Base-by-base conservation (phyloP, 1,284 basidiomycete species). In the Trichosporon asahii region DNA sequence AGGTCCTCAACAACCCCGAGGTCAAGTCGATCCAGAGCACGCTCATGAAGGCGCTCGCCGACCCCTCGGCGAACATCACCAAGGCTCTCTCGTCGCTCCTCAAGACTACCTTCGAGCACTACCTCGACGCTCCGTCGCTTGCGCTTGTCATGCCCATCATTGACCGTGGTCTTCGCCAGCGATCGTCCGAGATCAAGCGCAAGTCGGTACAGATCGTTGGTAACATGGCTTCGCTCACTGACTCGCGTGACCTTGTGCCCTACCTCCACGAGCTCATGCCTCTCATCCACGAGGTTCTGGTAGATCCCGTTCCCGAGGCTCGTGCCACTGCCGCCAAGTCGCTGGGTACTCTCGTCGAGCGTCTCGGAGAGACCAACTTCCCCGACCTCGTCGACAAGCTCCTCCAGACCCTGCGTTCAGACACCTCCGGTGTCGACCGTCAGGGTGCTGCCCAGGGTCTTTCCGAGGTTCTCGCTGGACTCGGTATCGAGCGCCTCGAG, bases 161-260 rank as follows among this genome's bases (percentile, higher is more conserved):
- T 70, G 95, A 98, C 77, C 88, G 96, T 67, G 97, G 97, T 68
- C 86, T 99, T 57, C 88, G 90, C 73, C 95, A 98, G 81, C 90
- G 97, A 69, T 90, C 93, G 23, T 93, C 97, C 0, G 93, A 97
- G 67, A 92, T 91, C 14, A 98, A 99, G 86, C 92, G 93, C 84
- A 96, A 96, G 82, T 93, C 96, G 9, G 94, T 93, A 0, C 94
- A 96, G 80, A 99, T 99, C 73, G 93, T 99, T 53, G 97, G 97
- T 33, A 98, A 99, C 80, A 88, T 99, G 73, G 93, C 94, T 0
- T 92, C 94, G 6, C 86, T 99, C 57, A 99, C 97, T 0, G 95
- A 99, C 76, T 89, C 94, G 0, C 94, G 95, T 79, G 96, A 99
- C 83, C 95, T 99, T 76, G 90, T 96, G n/a, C 95, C 97, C 0